A percentile compares a stretch with the other conserved stretches of the same genome.
These are phyloP conservation scores for Theileria annulata DNA, from an alignment of 169 alveolate species.

Conservation along the genomic window DNA sequence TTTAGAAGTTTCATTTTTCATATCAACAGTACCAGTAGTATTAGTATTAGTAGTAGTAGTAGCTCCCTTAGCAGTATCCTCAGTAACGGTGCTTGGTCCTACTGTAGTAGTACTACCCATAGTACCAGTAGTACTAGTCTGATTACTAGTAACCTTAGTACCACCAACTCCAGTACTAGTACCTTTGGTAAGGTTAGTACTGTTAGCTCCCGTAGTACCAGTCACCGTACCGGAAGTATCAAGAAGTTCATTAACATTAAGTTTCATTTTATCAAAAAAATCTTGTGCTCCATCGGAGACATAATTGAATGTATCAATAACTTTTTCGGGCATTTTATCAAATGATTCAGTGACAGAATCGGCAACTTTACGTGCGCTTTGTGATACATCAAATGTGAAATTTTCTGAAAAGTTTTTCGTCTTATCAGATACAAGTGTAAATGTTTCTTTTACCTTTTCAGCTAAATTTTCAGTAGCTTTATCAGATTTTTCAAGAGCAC, in stretches of 20 bases:
- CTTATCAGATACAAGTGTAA: conserved; percentile 9
- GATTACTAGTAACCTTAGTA: neutral
- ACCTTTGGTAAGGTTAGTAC: neutral
- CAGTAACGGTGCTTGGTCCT: too few relatives aligned
- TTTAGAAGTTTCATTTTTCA: neutral
- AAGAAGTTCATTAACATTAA: neutral
- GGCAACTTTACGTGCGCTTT: conserved; percentile 14
- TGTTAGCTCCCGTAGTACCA: neutral
- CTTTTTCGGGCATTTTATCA: conserved; percentile 17
- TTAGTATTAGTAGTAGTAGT: neutral
- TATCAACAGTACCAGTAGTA: neutral
- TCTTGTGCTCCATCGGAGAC: conserved; percentile 20
- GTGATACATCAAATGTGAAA: conserved; percentile 6
- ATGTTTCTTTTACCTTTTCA: conserved; percentile 10
- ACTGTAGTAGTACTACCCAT: neutral
- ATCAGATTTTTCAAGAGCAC: conserved; percentile 8
- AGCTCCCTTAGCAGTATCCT: too few relatives aligned
- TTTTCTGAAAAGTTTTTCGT: conserved; percentile 9
- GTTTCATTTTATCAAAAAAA: neutral
- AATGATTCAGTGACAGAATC: conserved; percentile 8
- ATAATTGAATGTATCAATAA: conserved; percentile 1
- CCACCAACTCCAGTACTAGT: conserved; percentile 2
- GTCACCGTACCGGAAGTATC: neutral
- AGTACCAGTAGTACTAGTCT: neutral
- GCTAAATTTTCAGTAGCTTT: neutral